Evolutionary conservation across 2,329 filamentous ascomycete genomes (phyloP).

Genomic region (Ophiostoma sp.): DNA sequence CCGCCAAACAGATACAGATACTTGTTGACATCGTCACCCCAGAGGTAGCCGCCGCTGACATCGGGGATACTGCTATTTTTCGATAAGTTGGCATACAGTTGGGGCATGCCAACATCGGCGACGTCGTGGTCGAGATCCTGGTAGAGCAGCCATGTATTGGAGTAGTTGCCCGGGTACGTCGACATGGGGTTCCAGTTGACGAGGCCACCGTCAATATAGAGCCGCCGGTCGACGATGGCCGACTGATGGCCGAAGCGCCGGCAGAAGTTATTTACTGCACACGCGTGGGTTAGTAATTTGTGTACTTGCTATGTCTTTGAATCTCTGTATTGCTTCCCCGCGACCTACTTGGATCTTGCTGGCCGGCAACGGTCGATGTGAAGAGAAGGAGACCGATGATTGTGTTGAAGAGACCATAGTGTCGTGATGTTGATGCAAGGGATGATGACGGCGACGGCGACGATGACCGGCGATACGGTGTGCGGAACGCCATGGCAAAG

Average conservation of each 20-base stretch:
- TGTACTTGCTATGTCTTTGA: neutral
- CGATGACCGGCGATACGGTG: neutral
- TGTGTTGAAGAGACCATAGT: neutral
- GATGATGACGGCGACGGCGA: neutral
- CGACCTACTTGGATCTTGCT: conserved; percentile 26
- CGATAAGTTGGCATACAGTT: conserved; percentile 56
- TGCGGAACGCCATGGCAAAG: neutral
- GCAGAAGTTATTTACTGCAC: conserved; percentile 52
- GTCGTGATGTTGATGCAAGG: neutral
- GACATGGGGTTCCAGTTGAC: conserved; percentile 55
- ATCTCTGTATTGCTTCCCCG: neutral
- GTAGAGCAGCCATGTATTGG: conserved; percentile 58
- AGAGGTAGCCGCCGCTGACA: conserved; percentile 51
- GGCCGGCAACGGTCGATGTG: neutral
- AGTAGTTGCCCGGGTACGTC: conserved; percentile 52
- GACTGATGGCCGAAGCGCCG: conserved; percentile 60
- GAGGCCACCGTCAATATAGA: conserved; percentile 64
- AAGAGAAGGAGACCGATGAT: neutral
- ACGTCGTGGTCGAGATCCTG: conserved; percentile 53
- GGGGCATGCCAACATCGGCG: conserved; percentile 50
- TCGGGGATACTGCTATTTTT: conserved; percentile 59
- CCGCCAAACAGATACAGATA: conserved; percentile 64
- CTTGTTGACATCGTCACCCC: conserved; percentile 64
- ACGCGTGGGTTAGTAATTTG: neutral
- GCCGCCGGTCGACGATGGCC: conserved; percentile 56